A percentile compares a stretch with the other conserved stretches of the same genome.
Evolutionary conservation across 768 basidiomycete species (phyloP).

Genomic region (Pisolithus orientalis): DNA sequence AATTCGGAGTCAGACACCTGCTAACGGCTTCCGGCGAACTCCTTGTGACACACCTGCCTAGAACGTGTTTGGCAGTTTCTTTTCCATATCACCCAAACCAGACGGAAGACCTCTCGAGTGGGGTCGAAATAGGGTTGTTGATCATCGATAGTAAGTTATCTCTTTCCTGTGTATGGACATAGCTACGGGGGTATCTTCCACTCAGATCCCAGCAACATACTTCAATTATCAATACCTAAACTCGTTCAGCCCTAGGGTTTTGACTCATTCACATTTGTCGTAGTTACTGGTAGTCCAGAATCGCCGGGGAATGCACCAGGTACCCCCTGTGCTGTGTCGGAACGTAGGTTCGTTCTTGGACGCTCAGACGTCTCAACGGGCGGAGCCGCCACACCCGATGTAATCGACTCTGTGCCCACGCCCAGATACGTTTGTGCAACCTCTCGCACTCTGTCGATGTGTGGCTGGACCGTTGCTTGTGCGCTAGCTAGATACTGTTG

Average conservation of each 20-base stretch:
- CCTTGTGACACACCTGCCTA: no score
- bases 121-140: no score
- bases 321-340: conserved; percentile 30
- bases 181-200: no score
- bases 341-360: conserved; percentile 31
- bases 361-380: conserved; percentile 5
- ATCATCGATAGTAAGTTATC: no score
- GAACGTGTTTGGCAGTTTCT: no score
- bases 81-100: no score
- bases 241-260: neutral
- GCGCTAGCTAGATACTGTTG: conserved; percentile 25
- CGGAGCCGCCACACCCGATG: conserved; percentile 6
- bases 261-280: neutral
- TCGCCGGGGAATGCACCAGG: conserved; percentile 15
- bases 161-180: no score
- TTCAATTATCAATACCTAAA: no score
- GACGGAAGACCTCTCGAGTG: no score
- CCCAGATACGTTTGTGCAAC: conserved; percentile 15
- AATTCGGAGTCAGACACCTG: neutral
- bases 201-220: no score
- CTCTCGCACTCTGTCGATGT: conserved; percentile 21
- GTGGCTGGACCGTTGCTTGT: conserved; percentile 21
- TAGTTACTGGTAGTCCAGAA: conserved; percentile 17
- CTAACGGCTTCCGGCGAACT: neutral
- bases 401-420: conserved; percentile 1